Conservation (phyloP, 192 early-diverging fungal species). For the Globomyces pollinis-pini region DNA sequence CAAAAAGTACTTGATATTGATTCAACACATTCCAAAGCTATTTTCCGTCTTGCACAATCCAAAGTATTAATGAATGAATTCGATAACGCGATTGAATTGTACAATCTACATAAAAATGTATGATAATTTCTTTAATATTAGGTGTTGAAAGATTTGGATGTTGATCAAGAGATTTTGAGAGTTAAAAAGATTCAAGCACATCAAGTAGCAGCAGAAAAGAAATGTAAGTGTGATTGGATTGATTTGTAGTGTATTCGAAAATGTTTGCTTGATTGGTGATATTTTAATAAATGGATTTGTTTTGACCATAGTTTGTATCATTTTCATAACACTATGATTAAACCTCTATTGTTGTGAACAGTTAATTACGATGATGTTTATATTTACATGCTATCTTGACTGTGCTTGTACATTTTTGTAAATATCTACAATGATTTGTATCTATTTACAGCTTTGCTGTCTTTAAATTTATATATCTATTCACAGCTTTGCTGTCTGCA, state of each 20-base stretch:
- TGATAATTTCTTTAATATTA: background rate
- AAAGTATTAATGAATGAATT: slow-evolving; percentile 1
- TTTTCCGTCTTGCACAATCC: slow-evolving; percentile 15
- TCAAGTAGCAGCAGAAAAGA: slow-evolving; percentile 3
- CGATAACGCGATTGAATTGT: slow-evolving; percentile 5
- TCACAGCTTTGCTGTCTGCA: no score
- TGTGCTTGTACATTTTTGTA: no score
- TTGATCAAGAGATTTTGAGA: background rate
- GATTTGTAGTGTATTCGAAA: slow-evolving; percentile 11
- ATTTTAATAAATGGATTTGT: no score
- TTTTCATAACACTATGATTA: no score
- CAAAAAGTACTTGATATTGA: slow-evolving; percentile 13
- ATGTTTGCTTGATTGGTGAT: slow-evolving; percentile 15
- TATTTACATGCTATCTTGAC: no score
- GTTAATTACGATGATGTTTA: no score
- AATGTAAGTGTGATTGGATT: no score
- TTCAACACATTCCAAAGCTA: slow-evolving; percentile 13
- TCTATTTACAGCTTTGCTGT: no score
- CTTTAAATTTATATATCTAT: no score
- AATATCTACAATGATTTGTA: no score
- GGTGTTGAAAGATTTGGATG: background rate
- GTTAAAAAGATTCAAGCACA: background rate
- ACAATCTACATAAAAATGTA: background rate
- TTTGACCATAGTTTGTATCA: no score
- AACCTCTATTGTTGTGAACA: no score